Percentiles rank a stretch among this genome's conserved stretches.
Evolutionary conservation across 768 basidiomycete genomes (phyloP).

Genomic region (Leccinellum albellum): DNA sequence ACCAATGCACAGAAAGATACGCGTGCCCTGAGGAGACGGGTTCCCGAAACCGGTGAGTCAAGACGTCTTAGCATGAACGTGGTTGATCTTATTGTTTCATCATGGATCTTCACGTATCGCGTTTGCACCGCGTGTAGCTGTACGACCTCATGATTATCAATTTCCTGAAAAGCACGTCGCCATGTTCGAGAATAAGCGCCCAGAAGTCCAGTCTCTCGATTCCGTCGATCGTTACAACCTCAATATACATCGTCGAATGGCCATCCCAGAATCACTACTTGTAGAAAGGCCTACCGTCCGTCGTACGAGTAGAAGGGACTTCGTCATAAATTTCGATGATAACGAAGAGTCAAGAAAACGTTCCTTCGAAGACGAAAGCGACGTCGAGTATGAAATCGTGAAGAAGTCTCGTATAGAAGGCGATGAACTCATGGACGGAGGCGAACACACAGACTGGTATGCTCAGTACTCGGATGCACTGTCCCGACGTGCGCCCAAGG

Average conservation of each 20-base stretch:
- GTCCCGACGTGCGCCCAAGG: constrained; percentile 46
- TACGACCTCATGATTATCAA: constrained; percentile 19
- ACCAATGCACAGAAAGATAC: constrained; percentile 34
- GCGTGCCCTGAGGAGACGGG: constrained; percentile 39
- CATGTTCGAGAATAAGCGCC: constrained; percentile 16
- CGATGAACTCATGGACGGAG: constrained; percentile 45
- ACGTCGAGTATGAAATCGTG: constrained; percentile 37
- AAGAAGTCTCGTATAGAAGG: constrained; percentile 56
- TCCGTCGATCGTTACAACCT: constrained; percentile 40
- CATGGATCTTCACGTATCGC: constrained; percentile 15
- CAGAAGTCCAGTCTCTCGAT: constrained; percentile 22
- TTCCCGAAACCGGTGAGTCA: constrained; percentile 45
- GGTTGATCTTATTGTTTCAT: constrained; percentile 28
- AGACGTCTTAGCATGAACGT: constrained; percentile 16
- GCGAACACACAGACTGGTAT: constrained; percentile 44
- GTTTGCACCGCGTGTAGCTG: constrained; percentile 22
- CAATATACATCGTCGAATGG: constrained; percentile 13
- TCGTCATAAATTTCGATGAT: constrained; percentile 20
- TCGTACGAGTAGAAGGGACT: constrained; percentile 31
- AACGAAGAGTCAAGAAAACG: constrained; percentile 40
- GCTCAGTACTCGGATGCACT: constrained; percentile 25
- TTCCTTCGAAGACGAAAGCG: constrained; percentile 42
- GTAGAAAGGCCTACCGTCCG: constrained; percentile 22
- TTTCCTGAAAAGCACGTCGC: constrained; percentile 11
- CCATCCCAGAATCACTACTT: constrained; percentile 6